These are phyloP conservation scores for Metarhizium sp. DNA, from an alignment of 2,329 filamentous ascomycete species.

Conservation along the genomic window DNA sequence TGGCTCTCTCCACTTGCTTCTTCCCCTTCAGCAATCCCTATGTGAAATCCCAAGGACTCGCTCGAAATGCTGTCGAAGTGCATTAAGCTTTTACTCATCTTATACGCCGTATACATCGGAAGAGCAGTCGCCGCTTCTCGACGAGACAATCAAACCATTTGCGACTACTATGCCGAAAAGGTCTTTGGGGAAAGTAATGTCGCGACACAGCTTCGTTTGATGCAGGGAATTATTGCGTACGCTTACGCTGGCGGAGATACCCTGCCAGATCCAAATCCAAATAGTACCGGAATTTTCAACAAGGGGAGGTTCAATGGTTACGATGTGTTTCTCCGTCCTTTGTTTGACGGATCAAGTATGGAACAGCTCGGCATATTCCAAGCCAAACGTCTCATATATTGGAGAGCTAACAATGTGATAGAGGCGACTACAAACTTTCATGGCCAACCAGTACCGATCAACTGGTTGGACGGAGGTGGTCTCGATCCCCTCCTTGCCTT, in stretches of 20 bases:
- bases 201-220: conserved; percentile 16
- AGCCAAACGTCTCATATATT: background rate
- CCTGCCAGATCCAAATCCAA: conserved; percentile 8
- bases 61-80: background rate
- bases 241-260: conserved; percentile 17
- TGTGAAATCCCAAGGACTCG: background rate
- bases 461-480: conserved; percentile 23
- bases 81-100: background rate
- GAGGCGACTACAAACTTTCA: conserved; percentile 19
- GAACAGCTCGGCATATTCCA: background rate
- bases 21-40: background rate
- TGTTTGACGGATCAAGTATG: conserved; percentile 21
- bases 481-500: conserved; percentile 14
- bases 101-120: background rate
- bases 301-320: conserved; percentile 13
- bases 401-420: background rate
- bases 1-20: background rate
- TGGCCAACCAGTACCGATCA: conserved; percentile 13
- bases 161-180: conserved; percentile 20
- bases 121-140: background rate
- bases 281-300: conserved; percentile 20
- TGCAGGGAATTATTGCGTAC: conserved; percentile 19
- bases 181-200: conserved; percentile 15
- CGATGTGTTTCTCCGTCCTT: conserved; percentile 16
- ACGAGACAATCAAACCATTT: conserved; percentile 12